Evolutionary conservation across 1,284 basidiomycete genomes (phyloP).

Genomic region (Apiotrichum porosum): DNA sequence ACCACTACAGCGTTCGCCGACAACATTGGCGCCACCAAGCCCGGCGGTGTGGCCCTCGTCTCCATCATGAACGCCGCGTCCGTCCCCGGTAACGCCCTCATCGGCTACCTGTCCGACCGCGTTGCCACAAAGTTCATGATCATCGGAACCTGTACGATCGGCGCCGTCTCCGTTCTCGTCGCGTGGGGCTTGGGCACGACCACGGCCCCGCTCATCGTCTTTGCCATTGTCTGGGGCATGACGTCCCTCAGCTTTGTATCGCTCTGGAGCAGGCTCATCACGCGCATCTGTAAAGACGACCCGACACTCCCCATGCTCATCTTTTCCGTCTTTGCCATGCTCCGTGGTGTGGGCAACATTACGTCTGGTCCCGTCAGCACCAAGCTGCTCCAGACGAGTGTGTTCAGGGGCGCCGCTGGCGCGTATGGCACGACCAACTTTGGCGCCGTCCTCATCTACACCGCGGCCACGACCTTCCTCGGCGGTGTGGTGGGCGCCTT

Average conservation of each 20-base stretch:
- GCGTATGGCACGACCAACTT: conserved; percentile 42
- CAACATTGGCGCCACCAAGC: conserved; percentile 30
- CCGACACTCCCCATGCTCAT: conserved; percentile 29
- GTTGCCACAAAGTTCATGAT: conserved; percentile 30
- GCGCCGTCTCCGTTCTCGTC: conserved; percentile 37
- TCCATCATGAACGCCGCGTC: conserved; percentile 46
- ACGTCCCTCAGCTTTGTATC: conserved; percentile 32
- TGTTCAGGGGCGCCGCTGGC: conserved; percentile 28
- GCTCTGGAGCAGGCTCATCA: conserved; percentile 36
- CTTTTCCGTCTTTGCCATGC: conserved; percentile 40
- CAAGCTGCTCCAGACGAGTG: conserved; percentile 25
- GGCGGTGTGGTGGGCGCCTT: conserved; percentile 12
- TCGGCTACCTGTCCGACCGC: conserved; percentile 43
- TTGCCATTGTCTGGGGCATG: conserved; percentile 31
- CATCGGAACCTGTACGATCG: conserved; percentile 31
- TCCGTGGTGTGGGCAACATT: conserved; percentile 46
- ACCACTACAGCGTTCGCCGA: conserved; percentile 36
- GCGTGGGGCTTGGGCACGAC: conserved; percentile 46
- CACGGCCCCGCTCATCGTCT: conserved; percentile 24
- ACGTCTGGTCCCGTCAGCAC: conserved; percentile 37
- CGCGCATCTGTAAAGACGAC: conserved; percentile 35
- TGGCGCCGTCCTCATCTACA: conserved; percentile 18
- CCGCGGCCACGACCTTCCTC: conserved; percentile 13
- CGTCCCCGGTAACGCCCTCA: conserved; percentile 36
- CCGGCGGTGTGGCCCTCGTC: conserved; percentile 41